Evolutionary conservation across 495 filamentous ascomycete species (phyloP).

Genomic region (Penicillium egyptiacum): DNA sequence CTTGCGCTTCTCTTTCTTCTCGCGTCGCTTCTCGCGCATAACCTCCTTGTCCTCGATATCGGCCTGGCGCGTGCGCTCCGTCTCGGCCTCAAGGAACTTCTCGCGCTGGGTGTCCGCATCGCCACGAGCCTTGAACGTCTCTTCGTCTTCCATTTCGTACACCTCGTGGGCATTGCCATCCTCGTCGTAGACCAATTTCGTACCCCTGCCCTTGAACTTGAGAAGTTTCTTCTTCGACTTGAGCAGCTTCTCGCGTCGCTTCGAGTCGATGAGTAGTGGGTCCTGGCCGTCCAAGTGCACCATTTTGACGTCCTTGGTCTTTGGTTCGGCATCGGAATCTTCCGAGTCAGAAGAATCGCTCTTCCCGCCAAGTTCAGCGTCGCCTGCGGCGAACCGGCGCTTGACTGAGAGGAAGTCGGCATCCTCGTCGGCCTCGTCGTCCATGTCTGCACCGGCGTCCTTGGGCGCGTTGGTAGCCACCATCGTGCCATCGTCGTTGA

Average conservation of each 20-base stretch:
- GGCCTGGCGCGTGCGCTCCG: constrained; percentile 66
- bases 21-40: constrained; percentile 74
- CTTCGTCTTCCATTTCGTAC: constrained; percentile 86
- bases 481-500: constrained; percentile 62
- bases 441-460: constrained; percentile 33
- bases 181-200: constrained; percentile 87
- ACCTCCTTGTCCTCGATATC: constrained; percentile 81
- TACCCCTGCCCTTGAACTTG: constrained; percentile 81
- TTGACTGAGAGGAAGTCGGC: constrained; percentile 90
- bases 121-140: constrained; percentile 70
- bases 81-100: constrained; percentile 73
- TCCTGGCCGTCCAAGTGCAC: constrained; percentile 56
- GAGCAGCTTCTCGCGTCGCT: constrained; percentile 88
- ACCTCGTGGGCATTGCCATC: constrained; percentile 79
- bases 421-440: constrained; percentile 57
- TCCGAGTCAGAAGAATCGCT: constrained; percentile 23
- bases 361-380: constrained; percentile 32
- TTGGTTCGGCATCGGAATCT: constrained; percentile 21
- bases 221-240: constrained; percentile 90
- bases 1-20: constrained; percentile 86
- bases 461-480: constrained; percentile 31
- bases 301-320: constrained; percentile 30
- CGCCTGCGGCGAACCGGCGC: constrained; percentile 64
- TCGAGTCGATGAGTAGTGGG: constrained; percentile 80
- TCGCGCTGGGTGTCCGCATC: constrained; percentile 70